phyloP scores from a whole-genome alignment of 192 early-diverging fungal species.

The Gryganskiella cystojenkinii region DNA sequence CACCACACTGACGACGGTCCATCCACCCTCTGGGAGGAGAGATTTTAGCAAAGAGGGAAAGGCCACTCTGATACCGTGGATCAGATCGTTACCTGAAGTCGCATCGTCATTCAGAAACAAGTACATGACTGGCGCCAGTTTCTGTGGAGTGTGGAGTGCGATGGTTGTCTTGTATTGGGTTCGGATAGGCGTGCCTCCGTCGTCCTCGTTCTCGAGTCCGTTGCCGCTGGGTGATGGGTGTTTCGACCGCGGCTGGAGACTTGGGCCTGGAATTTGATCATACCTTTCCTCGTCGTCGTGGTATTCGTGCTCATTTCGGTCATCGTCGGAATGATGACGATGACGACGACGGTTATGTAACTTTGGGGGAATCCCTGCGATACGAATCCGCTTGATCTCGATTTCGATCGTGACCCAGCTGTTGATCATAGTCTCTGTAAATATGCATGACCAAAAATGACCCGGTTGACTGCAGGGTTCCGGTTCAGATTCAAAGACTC shows the following conservation, averaged over 20 bases:
- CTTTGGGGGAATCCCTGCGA: neutral
- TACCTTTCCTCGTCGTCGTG: neutral
- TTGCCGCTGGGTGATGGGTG: neutral
- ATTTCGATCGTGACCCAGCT: conserved; percentile 18
- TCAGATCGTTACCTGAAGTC: neutral
- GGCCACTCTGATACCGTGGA: conserved; percentile 2
- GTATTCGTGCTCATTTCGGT: no score
- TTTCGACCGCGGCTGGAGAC: neutral
- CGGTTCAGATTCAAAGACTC: conserved; percentile 18
- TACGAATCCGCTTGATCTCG: conserved; percentile 1
- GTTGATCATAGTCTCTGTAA: conserved; percentile 48
- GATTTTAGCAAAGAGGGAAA: neutral
- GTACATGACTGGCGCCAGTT: conserved; percentile 1
- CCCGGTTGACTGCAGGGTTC: neutral
- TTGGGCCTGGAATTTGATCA: neutral
- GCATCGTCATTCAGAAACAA: neutral
- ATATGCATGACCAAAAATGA: conserved; percentile 13
- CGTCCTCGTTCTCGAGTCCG: neutral
- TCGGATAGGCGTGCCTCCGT: neutral
- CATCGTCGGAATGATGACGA: no score
- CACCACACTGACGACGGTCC: no score
- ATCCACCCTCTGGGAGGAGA: no score
- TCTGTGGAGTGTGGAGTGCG: conserved; percentile 9
- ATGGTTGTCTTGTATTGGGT: conserved; percentile 26
- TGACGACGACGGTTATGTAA: no score